Evolutionary conservation across 352 stramenopile species (phyloP).

Genomic region (Pythium sp.): DNA sequence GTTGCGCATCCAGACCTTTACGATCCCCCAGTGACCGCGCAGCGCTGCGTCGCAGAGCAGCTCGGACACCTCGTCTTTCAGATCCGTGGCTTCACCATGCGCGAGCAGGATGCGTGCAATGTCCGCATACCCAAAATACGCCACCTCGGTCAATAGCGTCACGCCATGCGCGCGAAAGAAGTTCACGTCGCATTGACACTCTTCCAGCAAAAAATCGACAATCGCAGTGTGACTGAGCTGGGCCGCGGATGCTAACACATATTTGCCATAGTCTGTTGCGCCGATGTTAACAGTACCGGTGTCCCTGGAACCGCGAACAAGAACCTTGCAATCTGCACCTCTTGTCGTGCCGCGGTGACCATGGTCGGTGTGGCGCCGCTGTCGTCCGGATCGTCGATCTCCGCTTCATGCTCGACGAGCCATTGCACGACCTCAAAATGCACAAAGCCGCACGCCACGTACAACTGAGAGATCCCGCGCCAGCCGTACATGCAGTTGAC

Average conservation of each 20-base stretch:
- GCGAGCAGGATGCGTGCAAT: neutral
- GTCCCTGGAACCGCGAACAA: neutral
- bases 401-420: neutral
- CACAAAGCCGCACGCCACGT: neutral
- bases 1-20: neutral
- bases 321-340: neutral
- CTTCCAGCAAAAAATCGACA: neutral
- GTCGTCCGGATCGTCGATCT: neutral
- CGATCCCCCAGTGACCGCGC: neutral
- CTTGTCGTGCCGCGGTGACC: neutral
- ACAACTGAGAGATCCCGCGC: neutral
- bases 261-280: neutral
- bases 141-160: neutral
- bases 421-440: neutral
- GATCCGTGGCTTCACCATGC: neutral
- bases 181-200: neutral
- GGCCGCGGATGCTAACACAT: neutral
- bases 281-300: neutral
- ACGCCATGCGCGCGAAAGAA: neutral
- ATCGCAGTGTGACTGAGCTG: neutral
- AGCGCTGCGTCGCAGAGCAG: neutral
- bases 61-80: neutral
- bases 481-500: neutral
- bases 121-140: neutral
- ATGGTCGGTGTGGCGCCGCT: neutral